phyloP scores from a whole-genome alignment of 1,284 basidiomycete species.

The Termitomyces sp. region DNA sequence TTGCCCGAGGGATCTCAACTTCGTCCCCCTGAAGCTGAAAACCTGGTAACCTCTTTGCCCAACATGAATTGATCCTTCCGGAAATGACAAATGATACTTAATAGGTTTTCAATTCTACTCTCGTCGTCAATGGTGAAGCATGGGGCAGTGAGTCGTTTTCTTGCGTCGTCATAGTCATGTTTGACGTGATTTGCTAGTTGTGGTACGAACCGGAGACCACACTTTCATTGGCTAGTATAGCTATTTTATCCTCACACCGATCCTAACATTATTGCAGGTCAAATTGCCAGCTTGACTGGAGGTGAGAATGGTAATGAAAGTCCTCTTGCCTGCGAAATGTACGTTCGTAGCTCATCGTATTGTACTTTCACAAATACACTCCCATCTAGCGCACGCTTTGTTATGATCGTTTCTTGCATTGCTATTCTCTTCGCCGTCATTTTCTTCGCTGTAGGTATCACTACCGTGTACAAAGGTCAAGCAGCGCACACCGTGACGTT shows the following conservation, averaged over 20 bases:
- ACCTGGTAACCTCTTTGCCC: conserved; percentile 36
- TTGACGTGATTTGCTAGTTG: conserved; percentile 33
- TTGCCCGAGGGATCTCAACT: conserved; percentile 39
- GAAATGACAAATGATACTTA: not conserved
- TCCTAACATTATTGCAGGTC: conserved; percentile 31
- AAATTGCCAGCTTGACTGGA: conserved; percentile 62
- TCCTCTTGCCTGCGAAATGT: conserved; percentile 65
- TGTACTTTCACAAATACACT: not conserved
- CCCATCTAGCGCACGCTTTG: conserved; percentile 45
- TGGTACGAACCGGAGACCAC: conserved; percentile 62
- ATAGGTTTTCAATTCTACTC: conserved; percentile 62
- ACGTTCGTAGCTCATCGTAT: conserved; percentile 17
- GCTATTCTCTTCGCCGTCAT: conserved; percentile 58
- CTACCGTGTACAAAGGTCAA: conserved; percentile 60
- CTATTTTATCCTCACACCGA: not conserved
- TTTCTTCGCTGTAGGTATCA: conserved; percentile 63
- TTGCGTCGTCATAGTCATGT: not conserved
- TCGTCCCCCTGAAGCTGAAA: conserved; percentile 60
- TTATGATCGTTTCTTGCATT: conserved; percentile 53
- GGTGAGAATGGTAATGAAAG: conserved; percentile 60
- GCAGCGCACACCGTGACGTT: conserved; percentile 59
- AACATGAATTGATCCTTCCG: not conserved
- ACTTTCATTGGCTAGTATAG: conserved; percentile 50
- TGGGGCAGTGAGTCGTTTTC: conserved; percentile 46
- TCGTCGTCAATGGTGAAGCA: conserved; percentile 63